Evolutionary conservation across 768 basidiomycete genomes (phyloP).

Genomic region (Termitomyces sp.): DNA sequence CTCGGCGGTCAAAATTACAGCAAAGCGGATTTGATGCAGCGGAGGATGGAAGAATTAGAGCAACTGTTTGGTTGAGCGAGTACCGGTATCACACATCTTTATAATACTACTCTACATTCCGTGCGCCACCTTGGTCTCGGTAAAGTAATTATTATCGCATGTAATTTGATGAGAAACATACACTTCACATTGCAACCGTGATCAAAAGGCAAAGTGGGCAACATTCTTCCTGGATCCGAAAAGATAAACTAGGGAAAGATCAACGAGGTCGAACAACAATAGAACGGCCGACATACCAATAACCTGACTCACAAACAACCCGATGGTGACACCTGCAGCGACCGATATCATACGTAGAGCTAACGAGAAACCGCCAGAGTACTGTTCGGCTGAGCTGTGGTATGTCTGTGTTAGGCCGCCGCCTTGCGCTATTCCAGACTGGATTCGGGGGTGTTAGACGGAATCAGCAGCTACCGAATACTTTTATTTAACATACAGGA

Average conservation of each 20-base stretch:
- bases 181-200: not conserved
- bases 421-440: constrained; percentile 75
- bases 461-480: not conserved
- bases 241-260: constrained; percentile 48
- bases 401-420: constrained; percentile 64
- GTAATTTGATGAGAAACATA: not conserved
- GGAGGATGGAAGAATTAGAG: constrained; percentile 83
- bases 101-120: constrained; percentile 22
- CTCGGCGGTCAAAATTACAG: constrained; percentile 75
- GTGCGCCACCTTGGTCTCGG: constrained; percentile 15
- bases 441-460: constrained; percentile 7
- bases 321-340: constrained; percentile 81
- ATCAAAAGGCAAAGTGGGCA: constrained; percentile 71
- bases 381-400: constrained; percentile 58
- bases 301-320: constrained; percentile 77
- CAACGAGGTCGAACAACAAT: not conserved
- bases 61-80: constrained; percentile 55
- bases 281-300: constrained; percentile 30
- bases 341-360: constrained; percentile 82
- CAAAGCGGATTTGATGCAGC: constrained; percentile 82
- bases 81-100: constrained; percentile 22
- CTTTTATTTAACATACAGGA: constrained; percentile 49
- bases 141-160: constrained; percentile 13
- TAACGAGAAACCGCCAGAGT: constrained; percentile 73
- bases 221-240: constrained; percentile 70